Conservation (phyloP, 495 filamentous ascomycete species). For the Hypomontagnella submonticulosa region DNA sequence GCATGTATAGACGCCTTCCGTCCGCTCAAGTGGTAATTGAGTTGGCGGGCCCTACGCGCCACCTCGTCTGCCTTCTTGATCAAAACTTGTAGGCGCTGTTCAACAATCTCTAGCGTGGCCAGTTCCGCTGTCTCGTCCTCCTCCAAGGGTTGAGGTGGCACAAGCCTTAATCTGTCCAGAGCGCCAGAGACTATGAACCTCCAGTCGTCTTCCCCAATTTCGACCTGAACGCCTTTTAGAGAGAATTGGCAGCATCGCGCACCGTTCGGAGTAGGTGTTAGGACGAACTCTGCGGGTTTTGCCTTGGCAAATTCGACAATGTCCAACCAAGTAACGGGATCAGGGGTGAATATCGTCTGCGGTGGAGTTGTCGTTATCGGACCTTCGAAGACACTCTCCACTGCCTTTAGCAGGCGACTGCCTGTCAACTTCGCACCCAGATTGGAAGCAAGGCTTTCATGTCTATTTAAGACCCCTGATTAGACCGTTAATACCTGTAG, state of each 20-base stretch:
- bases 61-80: slow-evolving; percentile 83
- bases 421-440: slow-evolving; percentile 85
- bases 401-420: slow-evolving; percentile 83
- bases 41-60: slow-evolving; percentile 79
- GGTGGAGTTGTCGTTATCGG: slow-evolving; percentile 71
- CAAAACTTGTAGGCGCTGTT: slow-evolving; percentile 76
- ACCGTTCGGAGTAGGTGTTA: slow-evolving; percentile 71
- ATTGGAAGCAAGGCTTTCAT: slow-evolving; percentile 87
- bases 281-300: slow-evolving; percentile 81
- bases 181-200: slow-evolving; percentile 82
- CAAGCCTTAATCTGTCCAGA: slow-evolving; percentile 84
- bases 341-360: slow-evolving; percentile 60
- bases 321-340: slow-evolving; percentile 81
- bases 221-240: slow-evolving; percentile 81
- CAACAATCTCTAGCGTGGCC: slow-evolving; percentile 83
- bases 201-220: slow-evolving; percentile 90
- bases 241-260: slow-evolving; percentile 80
- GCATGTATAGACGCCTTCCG: slow-evolving; percentile 72
- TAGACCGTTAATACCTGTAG: slow-evolving; percentile 18
- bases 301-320: slow-evolving; percentile 84
- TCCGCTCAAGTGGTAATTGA: slow-evolving; percentile 82
- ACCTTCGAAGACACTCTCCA: slow-evolving; percentile 86
- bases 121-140: slow-evolving; percentile 90
- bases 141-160: slow-evolving; percentile 73
- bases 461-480: slow-evolving; percentile 77